phyloP scores from a whole-genome alignment of 2,329 filamentous ascomycete genomes.

The Lachnum nothofagi region DNA sequence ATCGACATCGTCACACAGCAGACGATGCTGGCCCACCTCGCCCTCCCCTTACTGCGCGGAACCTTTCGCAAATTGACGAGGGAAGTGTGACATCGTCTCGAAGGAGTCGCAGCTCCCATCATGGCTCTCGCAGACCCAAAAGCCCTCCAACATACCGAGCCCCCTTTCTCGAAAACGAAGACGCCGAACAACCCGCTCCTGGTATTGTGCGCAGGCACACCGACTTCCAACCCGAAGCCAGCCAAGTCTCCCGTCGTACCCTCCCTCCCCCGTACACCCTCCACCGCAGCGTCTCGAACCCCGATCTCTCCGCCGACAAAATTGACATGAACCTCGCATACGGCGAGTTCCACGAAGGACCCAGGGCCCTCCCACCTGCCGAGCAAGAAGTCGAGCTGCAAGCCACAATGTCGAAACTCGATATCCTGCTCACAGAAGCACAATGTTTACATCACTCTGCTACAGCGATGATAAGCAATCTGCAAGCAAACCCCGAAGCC shows the following conservation, averaged over 20 bases:
- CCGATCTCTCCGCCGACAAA: constrained; percentile 35
- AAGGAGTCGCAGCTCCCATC: constrained; percentile 23
- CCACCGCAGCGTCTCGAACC: constrained; percentile 24
- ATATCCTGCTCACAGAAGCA: constrained; percentile 75
- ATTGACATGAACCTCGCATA: constrained; percentile 93
- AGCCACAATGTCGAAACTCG: constrained; percentile 67
- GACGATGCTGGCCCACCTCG: constrained; percentile 8
- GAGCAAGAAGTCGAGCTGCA: constrained; percentile 54
- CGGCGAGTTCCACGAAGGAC: constrained; percentile 56
- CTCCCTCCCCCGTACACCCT: constrained; percentile 21
- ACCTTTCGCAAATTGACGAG: constrained; percentile 25
- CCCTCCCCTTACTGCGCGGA: constrained; percentile 23
- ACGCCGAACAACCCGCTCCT: constrained; percentile 11
- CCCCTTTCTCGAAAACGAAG: constrained; percentile 23
- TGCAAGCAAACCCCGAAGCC: constrained; percentile 79
- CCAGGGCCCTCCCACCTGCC: constrained; percentile 39
- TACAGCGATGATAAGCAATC: constrained; percentile 71
- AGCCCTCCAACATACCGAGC: constrained; percentile 16
- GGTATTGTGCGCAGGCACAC: constrained; percentile 26
- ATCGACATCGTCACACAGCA: constrained; percentile 14
- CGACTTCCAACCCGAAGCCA: constrained; percentile 18
- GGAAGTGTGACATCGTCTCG: constrained; percentile 22
- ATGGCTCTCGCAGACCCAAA: constrained; percentile 17
- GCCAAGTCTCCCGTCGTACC: constrained; percentile 12
- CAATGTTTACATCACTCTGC: constrained; percentile 85